These are phyloP conservation scores for Inonotus obliquus DNA, from an alignment of 1,284 basidiomycete genomes.

Conservation along the genomic window DNA sequence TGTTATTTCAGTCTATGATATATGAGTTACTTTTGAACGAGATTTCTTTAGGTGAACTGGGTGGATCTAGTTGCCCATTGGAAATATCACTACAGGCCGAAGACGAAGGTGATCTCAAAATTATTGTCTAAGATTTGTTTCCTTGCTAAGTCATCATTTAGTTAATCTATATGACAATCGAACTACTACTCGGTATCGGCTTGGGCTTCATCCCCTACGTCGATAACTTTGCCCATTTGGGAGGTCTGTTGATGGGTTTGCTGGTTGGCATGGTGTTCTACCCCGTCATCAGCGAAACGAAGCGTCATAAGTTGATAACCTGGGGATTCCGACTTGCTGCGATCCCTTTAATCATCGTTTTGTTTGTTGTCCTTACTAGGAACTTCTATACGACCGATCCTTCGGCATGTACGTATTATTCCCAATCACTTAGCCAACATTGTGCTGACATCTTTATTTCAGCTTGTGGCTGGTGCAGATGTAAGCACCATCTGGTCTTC, in stretches of 20 bases:
- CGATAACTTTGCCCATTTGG: conserved; percentile 79
- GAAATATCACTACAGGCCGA: conserved; percentile 80
- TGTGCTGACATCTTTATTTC: conserved; percentile 3
- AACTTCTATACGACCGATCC: conserved; percentile 91
- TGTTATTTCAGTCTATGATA: conserved; percentile 21
- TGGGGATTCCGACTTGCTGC: conserved; percentile 74
- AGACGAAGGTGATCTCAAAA: conserved; percentile 52
- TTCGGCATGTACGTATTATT: conserved; percentile 54
- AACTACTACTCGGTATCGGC: conserved; percentile 80
- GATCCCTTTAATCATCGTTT: conserved; percentile 67
- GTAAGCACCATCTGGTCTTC: not conserved
- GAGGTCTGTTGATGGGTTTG: conserved; percentile 81
- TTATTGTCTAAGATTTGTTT: not conserved
- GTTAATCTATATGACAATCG: conserved; percentile 79
- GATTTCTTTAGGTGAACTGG: conserved; percentile 53
- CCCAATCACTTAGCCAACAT: not conserved
- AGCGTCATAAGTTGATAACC: conserved; percentile 67
- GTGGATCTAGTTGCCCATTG: conserved; percentile 92
- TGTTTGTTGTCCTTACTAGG: conserved; percentile 77
- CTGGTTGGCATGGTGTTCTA: conserved; percentile 80
- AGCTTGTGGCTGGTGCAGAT: conserved; percentile 89
- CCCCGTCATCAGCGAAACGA: conserved; percentile 81
- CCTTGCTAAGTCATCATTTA: conserved; percentile 26
- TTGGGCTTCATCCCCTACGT: conserved; percentile 82
- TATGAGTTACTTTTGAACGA: conserved; percentile 7